Conservation (phyloP, 495 filamentous ascomycete species). For the Penicillium pancosmium region DNA sequence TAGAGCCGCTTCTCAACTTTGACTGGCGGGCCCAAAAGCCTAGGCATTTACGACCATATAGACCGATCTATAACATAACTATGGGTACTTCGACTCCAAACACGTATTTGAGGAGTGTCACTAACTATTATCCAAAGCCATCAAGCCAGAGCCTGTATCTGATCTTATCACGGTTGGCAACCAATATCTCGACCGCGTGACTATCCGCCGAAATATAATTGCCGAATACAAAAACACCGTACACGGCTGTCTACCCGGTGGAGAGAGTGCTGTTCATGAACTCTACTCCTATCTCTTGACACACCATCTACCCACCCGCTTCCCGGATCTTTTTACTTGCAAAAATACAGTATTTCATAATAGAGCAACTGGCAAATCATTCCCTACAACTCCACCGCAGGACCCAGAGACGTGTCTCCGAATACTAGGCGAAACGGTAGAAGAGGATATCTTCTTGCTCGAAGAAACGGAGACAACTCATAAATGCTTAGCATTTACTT, state of each 20-base stretch:
- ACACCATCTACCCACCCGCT: not conserved
- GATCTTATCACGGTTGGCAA: slow-evolving; percentile 1
- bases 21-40: slow-evolving; percentile 2
- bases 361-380: slow-evolving; percentile 1
- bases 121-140: not conserved
- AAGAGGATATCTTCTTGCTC: slow-evolving; percentile 2
- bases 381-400: not conserved
- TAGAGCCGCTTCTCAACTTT: not conserved
- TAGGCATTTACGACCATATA: not conserved
- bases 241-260: slow-evolving; percentile 1
- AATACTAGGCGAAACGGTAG: not conserved
- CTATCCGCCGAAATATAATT: not conserved
- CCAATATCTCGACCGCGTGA: slow-evolving; percentile 3
- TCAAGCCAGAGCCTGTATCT: not conserved
- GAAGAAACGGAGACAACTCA: slow-evolving; percentile 1
- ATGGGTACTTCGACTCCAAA: not conserved
- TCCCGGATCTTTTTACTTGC: not conserved
- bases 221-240: slow-evolving; percentile 1
- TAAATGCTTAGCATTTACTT: not conserved
- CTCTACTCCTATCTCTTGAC: not conserved
- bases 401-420: slow-evolving; percentile 1
- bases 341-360: not conserved
- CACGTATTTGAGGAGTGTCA: not conserved
- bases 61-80: slow-evolving; percentile 5
- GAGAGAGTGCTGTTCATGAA: not conserved